Percentiles rank a stretch among this genome's conserved stretches.
These are phyloP conservation scores for Ormosia semicastrata DNA, from an alignment of 306 rosid genomes.

Conservation along the genomic window DNA sequence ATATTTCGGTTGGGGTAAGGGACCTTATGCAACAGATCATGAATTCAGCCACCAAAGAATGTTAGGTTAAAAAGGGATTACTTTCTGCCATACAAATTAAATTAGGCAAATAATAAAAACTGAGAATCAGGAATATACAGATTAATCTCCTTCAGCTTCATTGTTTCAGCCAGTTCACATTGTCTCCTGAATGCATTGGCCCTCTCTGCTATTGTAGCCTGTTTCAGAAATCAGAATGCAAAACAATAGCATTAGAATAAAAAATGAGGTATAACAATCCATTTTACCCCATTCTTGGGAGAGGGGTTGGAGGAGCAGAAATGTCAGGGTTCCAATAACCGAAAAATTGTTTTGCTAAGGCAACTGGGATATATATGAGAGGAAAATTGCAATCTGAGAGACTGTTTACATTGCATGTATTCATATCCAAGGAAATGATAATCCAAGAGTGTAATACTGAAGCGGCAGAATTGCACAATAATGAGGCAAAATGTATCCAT, in stretches of 20 bases:
- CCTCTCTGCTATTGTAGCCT: constrained; percentile 98
- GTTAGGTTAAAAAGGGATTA: no score
- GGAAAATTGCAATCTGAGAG: not conserved
- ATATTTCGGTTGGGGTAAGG: no score
- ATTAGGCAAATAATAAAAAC: no score
- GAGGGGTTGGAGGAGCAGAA: not conserved
- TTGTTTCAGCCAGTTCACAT: constrained; percentile 92
- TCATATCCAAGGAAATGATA: no score
- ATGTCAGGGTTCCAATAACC: not conserved
- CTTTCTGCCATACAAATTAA: no score
- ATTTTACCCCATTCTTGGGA: not conserved
- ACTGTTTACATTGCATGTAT: constrained; percentile 4
- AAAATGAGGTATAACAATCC: not conserved
- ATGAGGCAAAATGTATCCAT: no score
- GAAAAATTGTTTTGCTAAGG: not conserved
- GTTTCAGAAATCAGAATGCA: constrained; percentile 40
- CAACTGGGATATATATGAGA: not conserved
- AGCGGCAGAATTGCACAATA: no score
- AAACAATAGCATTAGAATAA: constrained; percentile 13
- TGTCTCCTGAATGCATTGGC: constrained; percentile 93
- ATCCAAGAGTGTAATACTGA: no score
- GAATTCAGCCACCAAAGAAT: no score
- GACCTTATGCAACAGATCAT: no score
- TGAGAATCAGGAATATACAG: no score
- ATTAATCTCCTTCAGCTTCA: constrained; percentile 94